Base-by-base conservation (phyloP, 2,329 filamentous ascomycete species). In the Epichloe glyceriae region DNA sequence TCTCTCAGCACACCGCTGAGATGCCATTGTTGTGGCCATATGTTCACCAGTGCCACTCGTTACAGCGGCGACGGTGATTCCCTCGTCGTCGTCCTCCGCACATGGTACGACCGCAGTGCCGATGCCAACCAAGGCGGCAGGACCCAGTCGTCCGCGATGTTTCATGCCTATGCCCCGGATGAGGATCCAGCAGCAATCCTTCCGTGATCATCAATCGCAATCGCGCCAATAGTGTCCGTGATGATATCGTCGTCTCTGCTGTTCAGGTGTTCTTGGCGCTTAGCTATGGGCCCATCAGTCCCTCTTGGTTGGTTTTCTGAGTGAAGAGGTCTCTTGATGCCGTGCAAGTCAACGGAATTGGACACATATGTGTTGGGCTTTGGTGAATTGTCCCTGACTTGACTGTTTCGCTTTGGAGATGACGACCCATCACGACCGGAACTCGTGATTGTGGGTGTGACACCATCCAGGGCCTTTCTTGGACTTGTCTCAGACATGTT, bases 141-240 rank as follows among this genome's bases (percentile, higher is more conserved):
- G 93, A 0, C 93, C 94, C 55, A 95, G 79, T 37, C 93, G 85
- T 5, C 93, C 94, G 53, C 82, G 81, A 66, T 95, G 90, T 64
- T 98, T 98, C 91, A 98, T 96, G 30, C 93, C 91, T 63, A 98
- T 98, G 1, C 93, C 93, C 93, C 93, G 15, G 94, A 98, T 2
- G 93, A 98, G 2, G 93, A 95, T 15, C 86, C 93, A 4, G 91
- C 93, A 4, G 94, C 91, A 62, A 98, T 95, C 52, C 85, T 84
- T 15, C 93, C 93, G 58, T 77, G 79, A 47, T 78, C 77, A 61
- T 98, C 93, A 55, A 98, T 83, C 11, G 89, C 93, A 62, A 98
- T 95, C 30, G 90, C 93, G 43, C 94, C 93, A 53, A 98, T 89
- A 12, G 93, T 98, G 70, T 98, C 93, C 3, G 85, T 94, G 58